phyloP scores from a whole-genome alignment of 2,329 filamentous ascomycete genomes.

The Xylaria sp. region DNA sequence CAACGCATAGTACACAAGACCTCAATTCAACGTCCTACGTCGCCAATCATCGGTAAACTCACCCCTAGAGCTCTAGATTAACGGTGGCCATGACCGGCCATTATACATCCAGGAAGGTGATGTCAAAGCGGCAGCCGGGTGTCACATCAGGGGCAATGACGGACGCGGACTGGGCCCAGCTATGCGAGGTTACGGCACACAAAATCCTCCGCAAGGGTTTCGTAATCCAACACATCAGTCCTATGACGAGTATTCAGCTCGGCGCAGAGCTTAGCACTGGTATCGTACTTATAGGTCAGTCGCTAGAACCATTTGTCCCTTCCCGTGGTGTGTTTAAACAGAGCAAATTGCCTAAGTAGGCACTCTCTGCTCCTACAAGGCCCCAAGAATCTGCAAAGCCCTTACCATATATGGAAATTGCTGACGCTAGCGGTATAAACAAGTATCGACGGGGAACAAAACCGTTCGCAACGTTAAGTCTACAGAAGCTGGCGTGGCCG shows the following conservation, averaged over 20 bases:
- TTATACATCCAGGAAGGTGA: background rate
- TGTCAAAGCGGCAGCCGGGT: background rate
- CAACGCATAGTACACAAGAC: background rate
- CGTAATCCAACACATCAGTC: conserved; percentile 11
- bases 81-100: conserved; percentile 5
- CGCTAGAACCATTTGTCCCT: too few species aligned
- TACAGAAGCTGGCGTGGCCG: conserved; percentile 16
- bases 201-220: conserved; percentile 26
- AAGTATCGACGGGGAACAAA: conserved; percentile 13
- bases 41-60: background rate
- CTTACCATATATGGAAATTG: too few species aligned
- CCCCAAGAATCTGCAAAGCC: too few species aligned
- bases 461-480: conserved; percentile 13
- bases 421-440: too few species aligned
- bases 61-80: background rate
- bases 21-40: background rate
- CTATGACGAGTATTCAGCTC: conserved; percentile 16
- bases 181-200: conserved; percentile 23
- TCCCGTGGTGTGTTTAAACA: too few species aligned
- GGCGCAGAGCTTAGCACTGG: conserved; percentile 23
- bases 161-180: background rate
- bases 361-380: too few species aligned
- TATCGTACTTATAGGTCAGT: conserved; percentile 25
- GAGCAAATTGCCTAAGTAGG: too few species aligned
- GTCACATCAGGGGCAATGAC: background rate